Evolutionary conservation across 192 early-diverging fungal genomes (phyloP), one percentile per base, ranked within the genome.

Genomic region (Mortierella antarctica): DNA sequence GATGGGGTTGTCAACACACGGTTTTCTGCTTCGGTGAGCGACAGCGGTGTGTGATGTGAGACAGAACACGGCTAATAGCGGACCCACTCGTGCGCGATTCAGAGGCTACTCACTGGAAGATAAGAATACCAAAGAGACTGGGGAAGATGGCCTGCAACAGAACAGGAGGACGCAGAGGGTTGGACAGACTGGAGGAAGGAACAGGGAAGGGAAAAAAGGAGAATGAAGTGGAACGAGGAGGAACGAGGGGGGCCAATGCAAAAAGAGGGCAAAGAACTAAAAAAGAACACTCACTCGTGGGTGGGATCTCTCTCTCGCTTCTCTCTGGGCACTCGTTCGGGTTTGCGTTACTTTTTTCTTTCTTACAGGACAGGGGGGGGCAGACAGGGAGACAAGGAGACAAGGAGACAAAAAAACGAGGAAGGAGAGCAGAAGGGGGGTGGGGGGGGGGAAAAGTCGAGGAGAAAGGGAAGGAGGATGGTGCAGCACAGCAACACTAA

Each of bases 221-320:
- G 61, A 23, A 62, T 20, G n/a, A 20, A 9, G n/a, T 1, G 61
- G 45, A 48, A 21, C 44, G 61, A 49, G 45, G 47, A 46, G 6
- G 61, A 50, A 45, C 18, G 45, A 62, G n/a, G 14, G 48, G 62
- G 18, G 45, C 20, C 10, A 21, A 20, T 2, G 31, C 31, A 57
- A 57, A 31, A 57, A n/a, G n/a, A 63, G 4, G 62, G 62, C 17
- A 55, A 17, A 55, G 54, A 55, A 55, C n/a, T n/a, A n/a, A 57
- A 57, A 31, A 57, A 31, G 31, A 31, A 31, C 1, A 31, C 31
- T 31, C 31, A 3, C 31, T 31, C 31, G 31, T 31, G 31, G 31
- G 31, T 31, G 31, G 31, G 31, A 31, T 31, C 31, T 31, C 31
- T 31, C 31, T 31, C 31, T 31, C 31, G 1, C 31, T 31, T 31